Conservation (phyloP, 352 stramenopile species). For the Phytophthora idaei region DNA sequence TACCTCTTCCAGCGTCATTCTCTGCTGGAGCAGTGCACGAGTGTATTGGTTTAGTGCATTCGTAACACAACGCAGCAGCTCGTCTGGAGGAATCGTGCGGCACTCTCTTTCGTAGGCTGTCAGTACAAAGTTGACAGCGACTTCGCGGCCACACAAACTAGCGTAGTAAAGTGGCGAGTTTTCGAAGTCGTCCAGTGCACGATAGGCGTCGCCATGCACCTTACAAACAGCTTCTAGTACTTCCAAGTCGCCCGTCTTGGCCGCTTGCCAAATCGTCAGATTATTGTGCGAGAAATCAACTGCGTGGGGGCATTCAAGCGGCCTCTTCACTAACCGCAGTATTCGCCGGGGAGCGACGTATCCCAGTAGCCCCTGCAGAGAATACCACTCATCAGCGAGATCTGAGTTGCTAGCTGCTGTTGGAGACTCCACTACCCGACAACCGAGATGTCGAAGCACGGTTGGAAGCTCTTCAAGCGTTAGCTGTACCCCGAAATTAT, state of each 20-base stretch:
- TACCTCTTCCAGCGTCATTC: constrained; percentile 36
- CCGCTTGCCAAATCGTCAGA: constrained; percentile 45
- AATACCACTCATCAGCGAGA: constrained; percentile 26
- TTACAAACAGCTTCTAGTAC: constrained; percentile 32
- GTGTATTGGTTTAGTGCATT: constrained; percentile 37
- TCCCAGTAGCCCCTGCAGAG: constrained; percentile 27
- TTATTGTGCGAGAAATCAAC: constrained; percentile 21
- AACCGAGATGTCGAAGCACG: constrained; percentile 37
- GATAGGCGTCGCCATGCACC: constrained; percentile 23
- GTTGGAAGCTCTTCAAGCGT: constrained; percentile 35
- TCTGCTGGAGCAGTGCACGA: constrained; percentile 36
- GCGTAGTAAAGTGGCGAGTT: constrained; percentile 48
- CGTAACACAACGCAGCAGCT: constrained; percentile 42
- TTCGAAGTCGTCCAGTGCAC: constrained; percentile 35
- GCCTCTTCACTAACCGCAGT: constrained; percentile 31
- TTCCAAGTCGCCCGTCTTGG: constrained; percentile 31
- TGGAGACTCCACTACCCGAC: constrained; percentile 22
- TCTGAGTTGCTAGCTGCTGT: constrained; percentile 3
- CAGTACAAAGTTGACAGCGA: constrained; percentile 34
- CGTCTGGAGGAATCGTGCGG: constrained; percentile 23
- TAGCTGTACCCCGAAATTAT: constrained; percentile 37
- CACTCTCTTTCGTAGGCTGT: constrained; percentile 23
- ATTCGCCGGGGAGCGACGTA: constrained; percentile 35
- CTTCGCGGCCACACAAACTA: constrained; percentile 37
- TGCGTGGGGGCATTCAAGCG: constrained; percentile 4